Evolutionary conservation across 2,329 filamentous ascomycete species (phyloP), one percentile per base, ranked within the genome.

Genomic region (Verticillium tricorpus): DNA sequence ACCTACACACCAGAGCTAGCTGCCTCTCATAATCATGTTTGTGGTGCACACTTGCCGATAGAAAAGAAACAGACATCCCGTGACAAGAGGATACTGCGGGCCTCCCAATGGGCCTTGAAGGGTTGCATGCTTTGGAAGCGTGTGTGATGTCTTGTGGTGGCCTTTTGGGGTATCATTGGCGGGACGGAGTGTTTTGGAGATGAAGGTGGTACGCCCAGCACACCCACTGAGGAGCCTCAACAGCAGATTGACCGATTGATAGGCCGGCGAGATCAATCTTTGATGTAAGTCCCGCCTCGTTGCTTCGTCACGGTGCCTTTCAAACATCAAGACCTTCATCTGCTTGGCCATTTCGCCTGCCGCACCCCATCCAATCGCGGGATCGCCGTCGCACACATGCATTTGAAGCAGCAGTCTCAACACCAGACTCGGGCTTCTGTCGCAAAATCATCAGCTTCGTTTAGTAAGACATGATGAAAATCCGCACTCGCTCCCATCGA

Each of bases 71-170:
- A 19, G 37, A 11, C 14, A 31, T 17, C 57, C 57, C 57, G 57
- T 58, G 57, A 58, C 57, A 50, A 32, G 6, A 32, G 25, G n/a
- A 6, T 17, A 28, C 57, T 58, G 57, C 57, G 57, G 57, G 57
- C 39, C 37, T 58, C 35, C 22, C 25, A 15, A 28, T 50, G 12
- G 57, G 57, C 22, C 37, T 28, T 22, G 55, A 37, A 12, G 32
- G n/a, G 55, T 56, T 22, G 55, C 55, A 56, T 37, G 19, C 45
- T 25, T 22, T 50, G 45, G 19, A n/a, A 50, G 17, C 45, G 19
- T 50, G 5, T 50, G 5, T 50, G 45, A 50, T 50, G 39, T 17
- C n/a, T 50, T n/a, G 45, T 7, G n/a, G 19, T 22, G 19, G 45
- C 22, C 45, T 50, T 50, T 50, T 8, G 45, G 9, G n/a, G 19